Evolutionary conservation across 176 grass and related monocot genomes (phyloP).

Genomic region (Cocos nucifera): DNA sequence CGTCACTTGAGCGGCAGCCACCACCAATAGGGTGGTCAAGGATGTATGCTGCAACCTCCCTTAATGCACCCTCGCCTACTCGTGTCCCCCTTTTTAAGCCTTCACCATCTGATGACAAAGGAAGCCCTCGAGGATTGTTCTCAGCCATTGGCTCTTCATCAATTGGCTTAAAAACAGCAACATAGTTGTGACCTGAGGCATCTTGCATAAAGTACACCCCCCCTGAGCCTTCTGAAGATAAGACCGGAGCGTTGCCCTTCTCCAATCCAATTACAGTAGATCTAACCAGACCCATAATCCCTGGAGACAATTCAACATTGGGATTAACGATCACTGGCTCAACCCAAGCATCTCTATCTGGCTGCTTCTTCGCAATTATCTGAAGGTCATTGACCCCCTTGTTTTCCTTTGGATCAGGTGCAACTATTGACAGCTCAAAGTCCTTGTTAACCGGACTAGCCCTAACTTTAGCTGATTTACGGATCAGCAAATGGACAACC

Average conservation of each 20-base stretch:
- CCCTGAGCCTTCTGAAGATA: constrained; percentile 69
- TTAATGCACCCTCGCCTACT: constrained; percentile 57
- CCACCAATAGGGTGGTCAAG: constrained; percentile 41
- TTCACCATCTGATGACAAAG: constrained; percentile 53
- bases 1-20: not conserved
- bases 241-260: constrained; percentile 36
- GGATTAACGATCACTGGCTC: constrained; percentile 48
- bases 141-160: constrained; percentile 75
- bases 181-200: constrained; percentile 32
- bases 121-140: constrained; percentile 67
- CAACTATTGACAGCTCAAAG: constrained; percentile 40
- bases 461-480: constrained; percentile 43
- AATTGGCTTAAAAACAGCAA: constrained; percentile 75
- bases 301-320: constrained; percentile 29
- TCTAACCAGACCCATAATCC: constrained; percentile 42
- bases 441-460: constrained; percentile 33
- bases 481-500: constrained; percentile 58
- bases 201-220: constrained; percentile 81
- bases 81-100: constrained; percentile 68
- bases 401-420: constrained; percentile 25
- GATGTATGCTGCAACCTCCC: constrained; percentile 85
- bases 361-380: constrained; percentile 18
- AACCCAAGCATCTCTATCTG: constrained; percentile 17
- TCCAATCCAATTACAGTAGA: constrained; percentile 37
- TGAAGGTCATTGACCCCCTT: constrained; percentile 1